Evolutionary conservation across 2,329 filamentous ascomycete genomes (phyloP).

Genomic region (Coniochaeta ligniaria): DNA sequence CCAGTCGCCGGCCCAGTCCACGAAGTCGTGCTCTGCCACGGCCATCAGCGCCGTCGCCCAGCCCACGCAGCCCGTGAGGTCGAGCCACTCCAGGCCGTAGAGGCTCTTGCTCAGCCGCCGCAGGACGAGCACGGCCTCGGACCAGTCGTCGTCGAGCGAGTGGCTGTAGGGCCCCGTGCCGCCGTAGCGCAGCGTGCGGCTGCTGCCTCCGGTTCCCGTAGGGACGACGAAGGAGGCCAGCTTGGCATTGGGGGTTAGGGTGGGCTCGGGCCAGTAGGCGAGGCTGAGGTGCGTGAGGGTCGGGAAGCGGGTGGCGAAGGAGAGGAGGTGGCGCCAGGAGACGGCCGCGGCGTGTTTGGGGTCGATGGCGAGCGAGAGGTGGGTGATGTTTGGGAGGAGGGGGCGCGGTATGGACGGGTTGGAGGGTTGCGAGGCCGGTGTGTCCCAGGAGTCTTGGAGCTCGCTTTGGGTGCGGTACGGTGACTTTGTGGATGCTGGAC

Average conservation of each 20-base stretch:
- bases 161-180: conserved; percentile 53
- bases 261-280: conserved; percentile 55
- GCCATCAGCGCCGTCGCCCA: conserved; percentile 45
- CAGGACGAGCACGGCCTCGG: conserved; percentile 49
- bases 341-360: conserved; percentile 23
- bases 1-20: conserved; percentile 50
- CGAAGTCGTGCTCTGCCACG: conserved; percentile 33
- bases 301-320: conserved; percentile 43
- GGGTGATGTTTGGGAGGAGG: conserved; percentile 50
- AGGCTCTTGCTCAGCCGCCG: conserved; percentile 45
- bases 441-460: conserved; percentile 48
- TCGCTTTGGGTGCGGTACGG: conserved; percentile 7
- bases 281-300: conserved; percentile 54
- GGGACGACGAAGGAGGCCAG: conserved; percentile 39
- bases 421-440: conserved; percentile 14
- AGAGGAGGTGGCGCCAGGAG: conserved; percentile 53
- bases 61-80: conserved; percentile 50
- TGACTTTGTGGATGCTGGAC: conserved; percentile 14
- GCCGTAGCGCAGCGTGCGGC: conserved; percentile 36
- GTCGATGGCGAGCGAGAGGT: conserved; percentile 49
- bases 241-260: conserved; percentile 47
- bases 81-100: conserved; percentile 53
- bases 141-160: conserved; percentile 50
- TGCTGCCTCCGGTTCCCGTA: conserved; percentile 28
- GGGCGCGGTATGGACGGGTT: conserved; percentile 23